These are phyloP conservation scores for Candida endomychidarum DNA, from an alignment of 805 yeast species.

Conservation along the genomic window DNA sequence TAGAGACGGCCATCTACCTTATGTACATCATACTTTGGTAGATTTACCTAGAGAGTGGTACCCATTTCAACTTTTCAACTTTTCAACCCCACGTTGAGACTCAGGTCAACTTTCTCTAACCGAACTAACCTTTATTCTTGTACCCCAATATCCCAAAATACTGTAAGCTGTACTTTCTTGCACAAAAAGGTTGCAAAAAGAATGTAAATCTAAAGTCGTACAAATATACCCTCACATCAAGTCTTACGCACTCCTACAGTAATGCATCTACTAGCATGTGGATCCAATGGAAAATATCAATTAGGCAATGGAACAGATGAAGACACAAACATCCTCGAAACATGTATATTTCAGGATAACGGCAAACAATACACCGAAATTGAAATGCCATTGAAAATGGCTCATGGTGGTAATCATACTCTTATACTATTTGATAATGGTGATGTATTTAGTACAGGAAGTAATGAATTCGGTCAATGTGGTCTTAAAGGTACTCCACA, in stretches of 20 bases:
- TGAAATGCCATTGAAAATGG: constrained; percentile 34
- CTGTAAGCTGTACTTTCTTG: too few species aligned
- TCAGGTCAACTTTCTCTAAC: too few species aligned
- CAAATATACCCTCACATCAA: too few species aligned
- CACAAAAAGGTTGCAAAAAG: not conserved
- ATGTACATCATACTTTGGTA: too few species aligned
- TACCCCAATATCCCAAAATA: too few species aligned
- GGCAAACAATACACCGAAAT: constrained; percentile 12
- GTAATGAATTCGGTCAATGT: constrained; percentile 55
- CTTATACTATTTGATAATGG: constrained; percentile 57
- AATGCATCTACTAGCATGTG: constrained; percentile 53
- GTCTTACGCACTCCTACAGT: not conserved
- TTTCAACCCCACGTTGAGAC: too few species aligned
- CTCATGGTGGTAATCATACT: constrained; percentile 89
- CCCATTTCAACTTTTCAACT: too few species aligned
- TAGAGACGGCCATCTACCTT: too few species aligned
- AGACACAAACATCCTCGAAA: constrained; percentile 35
- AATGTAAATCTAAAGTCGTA: too few species aligned
- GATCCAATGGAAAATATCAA: constrained; percentile 83
- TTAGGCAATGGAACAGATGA: constrained; percentile 58
- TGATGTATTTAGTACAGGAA: constrained; percentile 57
- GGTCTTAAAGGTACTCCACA: constrained; percentile 22
- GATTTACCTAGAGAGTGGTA: too few species aligned
- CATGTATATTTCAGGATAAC: constrained; percentile 16
- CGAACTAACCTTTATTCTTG: too few species aligned